Evolutionary conservation across 768 basidiomycete genomes (phyloP).

Genomic region (Russula olivacea): DNA sequence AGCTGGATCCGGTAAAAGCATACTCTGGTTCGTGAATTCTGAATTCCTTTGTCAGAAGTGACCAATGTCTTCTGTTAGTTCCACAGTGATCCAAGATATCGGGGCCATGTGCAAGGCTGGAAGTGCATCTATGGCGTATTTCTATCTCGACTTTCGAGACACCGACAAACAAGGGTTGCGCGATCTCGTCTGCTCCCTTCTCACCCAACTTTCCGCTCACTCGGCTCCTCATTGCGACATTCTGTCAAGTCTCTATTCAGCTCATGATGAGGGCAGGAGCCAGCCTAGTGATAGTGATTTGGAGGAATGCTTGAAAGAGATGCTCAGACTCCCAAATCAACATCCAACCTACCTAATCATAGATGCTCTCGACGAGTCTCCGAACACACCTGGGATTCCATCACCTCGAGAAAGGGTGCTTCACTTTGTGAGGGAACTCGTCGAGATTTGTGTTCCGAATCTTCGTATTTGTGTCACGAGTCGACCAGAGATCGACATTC

Average conservation of each 20-base stretch:
- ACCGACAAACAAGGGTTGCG: too few species aligned
- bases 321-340: background rate
- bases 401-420: background rate
- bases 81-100: too few species aligned
- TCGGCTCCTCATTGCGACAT: background rate
- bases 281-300: background rate
- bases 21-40: background rate
- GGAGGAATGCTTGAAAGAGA: background rate
- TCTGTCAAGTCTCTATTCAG: background rate
- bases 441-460: background rate
- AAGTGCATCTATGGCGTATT: too few species aligned
- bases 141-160: too few species aligned
- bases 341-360: background rate
- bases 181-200: too few species aligned
- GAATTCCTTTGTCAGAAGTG: too few species aligned
- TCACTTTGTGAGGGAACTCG: background rate
- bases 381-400: background rate
- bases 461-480: too few species aligned
- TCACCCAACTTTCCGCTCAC: too few species aligned
- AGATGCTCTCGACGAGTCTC: conserved; percentile 3
- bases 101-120: too few species aligned
- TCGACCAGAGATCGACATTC: too few species aligned
- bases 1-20: background rate
- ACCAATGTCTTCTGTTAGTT: background rate
- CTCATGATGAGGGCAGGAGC: background rate